Percentiles rank a stretch among this genome's conserved stretches.
Evolutionary conservation across 306 rosid genomes (phyloP).

Genomic region (Glycine latifolia): DNA sequence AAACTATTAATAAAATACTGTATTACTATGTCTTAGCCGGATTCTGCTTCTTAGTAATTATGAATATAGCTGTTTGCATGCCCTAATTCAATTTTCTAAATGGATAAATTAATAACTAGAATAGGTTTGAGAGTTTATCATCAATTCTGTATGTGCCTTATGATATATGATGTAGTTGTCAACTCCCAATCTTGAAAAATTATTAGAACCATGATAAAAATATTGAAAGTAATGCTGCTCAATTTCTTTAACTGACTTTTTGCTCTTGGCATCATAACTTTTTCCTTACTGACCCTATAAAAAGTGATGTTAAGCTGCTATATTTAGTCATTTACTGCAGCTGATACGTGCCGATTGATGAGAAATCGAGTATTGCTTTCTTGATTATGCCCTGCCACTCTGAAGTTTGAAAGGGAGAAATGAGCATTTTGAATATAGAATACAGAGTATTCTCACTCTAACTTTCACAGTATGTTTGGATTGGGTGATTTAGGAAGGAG

Average conservation of each 20-base stretch:
- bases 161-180: too few relatives aligned
- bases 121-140: constrained; percentile 17
- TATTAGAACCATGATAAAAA: too few relatives aligned
- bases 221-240: neutral
- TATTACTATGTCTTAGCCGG: constrained; percentile 19
- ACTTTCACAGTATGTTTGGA: neutral
- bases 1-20: constrained; percentile 16
- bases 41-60: constrained; percentile 26
- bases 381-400: neutral
- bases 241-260: neutral
- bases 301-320: constrained; percentile 16
- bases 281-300: neutral
- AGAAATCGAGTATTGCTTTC: neutral
- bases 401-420: constrained; percentile 31
- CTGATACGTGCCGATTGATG: neutral
- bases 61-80: neutral
- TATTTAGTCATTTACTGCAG: neutral
- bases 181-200: too few relatives aligned
- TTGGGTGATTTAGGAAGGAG: neutral
- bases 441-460: neutral
- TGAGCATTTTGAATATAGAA: neutral
- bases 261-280: neutral
- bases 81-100: neutral
- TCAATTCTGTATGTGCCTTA: neutral
- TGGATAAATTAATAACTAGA: neutral